Base-by-base conservation (phyloP, 148 eudicot species). In the Rhododendron molle region DNA sequence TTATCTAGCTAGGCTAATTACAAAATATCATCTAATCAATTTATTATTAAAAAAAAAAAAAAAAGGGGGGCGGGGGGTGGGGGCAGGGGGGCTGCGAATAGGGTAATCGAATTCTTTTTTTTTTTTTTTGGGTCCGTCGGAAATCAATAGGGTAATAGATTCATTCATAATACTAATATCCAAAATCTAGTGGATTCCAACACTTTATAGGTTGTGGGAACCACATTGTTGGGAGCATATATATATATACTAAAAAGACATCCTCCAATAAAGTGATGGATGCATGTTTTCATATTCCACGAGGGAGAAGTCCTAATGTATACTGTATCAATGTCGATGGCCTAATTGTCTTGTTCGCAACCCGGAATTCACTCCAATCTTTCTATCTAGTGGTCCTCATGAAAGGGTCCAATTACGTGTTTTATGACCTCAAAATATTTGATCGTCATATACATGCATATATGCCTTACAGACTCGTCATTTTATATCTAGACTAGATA, bases 101-200 rank as follows among this genome's bases (percentile, higher is more conserved):
- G 47, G 62, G 5, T 54, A 50, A 46, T 34, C 56, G 83, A 56
- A n/a, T n/a, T n/a, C n/a, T n/a, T n/a, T n/a, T n/a, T n/a, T n/a
- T n/a, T n/a, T n/a, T n/a, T n/a, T n/a, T n/a, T n/a, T n/a, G n/a
- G n/a, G n/a, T n/a, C n/a, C n/a, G n/a, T n/a, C n/a, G n/a, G n/a
- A n/a, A n/a, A n/a, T n/a, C n/a, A 20, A 56, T 56, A 9, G 47
- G 62, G 5, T 54, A 50, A 46, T 34, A 81, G 83, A 56, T n/a
- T n/a, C n/a, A n/a, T 34, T 81, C 8, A 34, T 20, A 54, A 1
- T 49, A 20, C 6, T 46, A 46, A 46, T 34, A 81, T 81, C 9
- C 23, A 15, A 11, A 60, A 18, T 43, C 88, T 60, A 86, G 82
- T 83, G 83, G 40, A 86, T 23, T 83, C 74, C 62, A 82, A 76